Conservation (phyloP, 768 basidiomycete genomes). For the Phanerochaete sordida region DNA sequence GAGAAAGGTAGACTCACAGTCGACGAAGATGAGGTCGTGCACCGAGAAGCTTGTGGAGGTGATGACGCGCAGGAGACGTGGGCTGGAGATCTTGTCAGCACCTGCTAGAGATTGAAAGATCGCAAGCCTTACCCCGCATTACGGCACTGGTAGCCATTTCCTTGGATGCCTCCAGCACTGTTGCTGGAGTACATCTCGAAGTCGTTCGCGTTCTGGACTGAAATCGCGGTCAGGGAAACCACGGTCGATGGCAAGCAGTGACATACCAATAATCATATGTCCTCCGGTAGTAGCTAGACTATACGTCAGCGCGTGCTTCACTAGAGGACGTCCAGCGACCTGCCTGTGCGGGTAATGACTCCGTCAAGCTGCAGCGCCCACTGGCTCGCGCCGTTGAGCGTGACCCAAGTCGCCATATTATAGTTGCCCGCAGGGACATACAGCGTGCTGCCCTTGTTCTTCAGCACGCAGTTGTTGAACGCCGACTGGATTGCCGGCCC, state of each 20-base stretch:
- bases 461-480: constrained; percentile 26
- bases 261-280: constrained; percentile 26
- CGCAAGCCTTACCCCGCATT: constrained; percentile 27
- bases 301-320: background rate
- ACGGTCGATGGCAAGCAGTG: no score
- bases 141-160: constrained; percentile 26
- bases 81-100: background rate
- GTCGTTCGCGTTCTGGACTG: constrained; percentile 26
- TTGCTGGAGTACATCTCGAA: constrained; percentile 30
- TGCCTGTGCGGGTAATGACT: constrained; percentile 27
- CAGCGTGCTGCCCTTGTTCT: constrained; percentile 19
- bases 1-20: constrained; percentile 14
- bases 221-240: background rate
- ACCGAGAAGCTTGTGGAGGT: constrained; percentile 27
- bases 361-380: constrained; percentile 31
- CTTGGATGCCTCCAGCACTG: constrained; percentile 27
- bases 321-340: background rate
- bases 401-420: constrained; percentile 28
- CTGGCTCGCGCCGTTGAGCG: constrained; percentile 21
- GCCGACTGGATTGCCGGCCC: constrained; percentile 27
- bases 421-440: constrained; percentile 27
- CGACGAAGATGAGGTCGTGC: constrained; percentile 30
- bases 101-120: background rate
- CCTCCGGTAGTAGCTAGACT: constrained; percentile 20
- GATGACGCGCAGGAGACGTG: constrained; percentile 27